Evolutionary conservation across 768 basidiomycete genomes (phyloP).

Genomic region (Lactarius quietus): DNA sequence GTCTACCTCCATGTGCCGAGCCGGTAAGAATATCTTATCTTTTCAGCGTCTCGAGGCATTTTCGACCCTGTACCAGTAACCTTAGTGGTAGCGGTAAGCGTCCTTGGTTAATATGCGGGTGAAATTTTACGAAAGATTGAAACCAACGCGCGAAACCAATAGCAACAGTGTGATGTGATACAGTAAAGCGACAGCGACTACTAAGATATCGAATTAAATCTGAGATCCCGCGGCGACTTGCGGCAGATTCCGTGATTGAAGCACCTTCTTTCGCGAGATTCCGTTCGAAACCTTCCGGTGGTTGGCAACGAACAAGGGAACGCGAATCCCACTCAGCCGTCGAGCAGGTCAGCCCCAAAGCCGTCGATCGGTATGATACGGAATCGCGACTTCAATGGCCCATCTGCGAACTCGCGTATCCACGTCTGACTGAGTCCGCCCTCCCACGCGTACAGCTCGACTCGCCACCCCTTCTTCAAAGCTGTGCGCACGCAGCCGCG

Average conservation of each 20-base stretch:
- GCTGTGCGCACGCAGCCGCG: conserved; percentile 83
- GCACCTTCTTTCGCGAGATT: neutral
- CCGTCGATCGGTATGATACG: conserved; percentile 36
- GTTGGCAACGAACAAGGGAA: neutral
- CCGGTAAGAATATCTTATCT: neutral
- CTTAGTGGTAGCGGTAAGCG: neutral
- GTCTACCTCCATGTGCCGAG: neutral
- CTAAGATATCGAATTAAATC: neutral
- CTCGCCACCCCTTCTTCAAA: conserved; percentile 84
- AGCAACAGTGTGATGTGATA: neutral
- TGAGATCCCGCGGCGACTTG: neutral
- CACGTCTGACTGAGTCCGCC: conserved; percentile 76
- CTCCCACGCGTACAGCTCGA: conserved; percentile 95
- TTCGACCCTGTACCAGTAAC: conserved; percentile 2
- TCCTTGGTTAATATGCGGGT: neutral
- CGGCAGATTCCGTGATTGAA: neutral
- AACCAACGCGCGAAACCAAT: neutral
- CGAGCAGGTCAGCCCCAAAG: conserved; percentile 39
- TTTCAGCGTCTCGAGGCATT: neutral
- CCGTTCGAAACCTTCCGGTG: neutral
- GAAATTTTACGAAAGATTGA: neutral
- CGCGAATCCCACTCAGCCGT: conserved; percentile 24
- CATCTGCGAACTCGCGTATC: conserved; percentile 64
- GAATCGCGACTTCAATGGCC: conserved; percentile 31
- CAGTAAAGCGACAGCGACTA: neutral